A percentile compares a stretch with the other conserved stretches of the same genome.
Evolutionary conservation across 345 rosid species (phyloP).

Genomic region (Combretum micranthum): DNA sequence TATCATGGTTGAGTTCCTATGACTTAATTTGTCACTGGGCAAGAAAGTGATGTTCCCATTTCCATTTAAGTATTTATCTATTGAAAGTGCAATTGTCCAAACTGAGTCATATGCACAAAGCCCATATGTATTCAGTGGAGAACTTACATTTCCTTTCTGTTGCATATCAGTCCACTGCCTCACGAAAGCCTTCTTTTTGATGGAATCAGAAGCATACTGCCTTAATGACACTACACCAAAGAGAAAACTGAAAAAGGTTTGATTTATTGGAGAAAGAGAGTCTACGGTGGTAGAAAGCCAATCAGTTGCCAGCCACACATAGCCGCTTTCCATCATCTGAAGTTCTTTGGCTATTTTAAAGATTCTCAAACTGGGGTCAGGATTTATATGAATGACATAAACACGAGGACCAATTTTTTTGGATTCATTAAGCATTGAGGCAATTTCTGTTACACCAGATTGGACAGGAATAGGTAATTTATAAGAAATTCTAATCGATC

Average conservation of each 20-base stretch:
- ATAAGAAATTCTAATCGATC: constrained; percentile 35
- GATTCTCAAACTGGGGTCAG: constrained; percentile 56
- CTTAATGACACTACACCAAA: constrained; percentile 72
- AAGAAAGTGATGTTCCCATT: constrained; percentile 53
- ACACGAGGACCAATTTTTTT: constrained; percentile 58
- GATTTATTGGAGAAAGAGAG: constrained; percentile 33
- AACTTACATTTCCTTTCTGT: constrained; percentile 27
- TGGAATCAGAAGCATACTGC: constrained; percentile 55
- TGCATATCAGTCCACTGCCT: constrained; percentile 45
- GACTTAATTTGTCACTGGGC: constrained; percentile 24
- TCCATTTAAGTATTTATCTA: constrained; percentile 43
- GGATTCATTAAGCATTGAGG: constrained; percentile 38
- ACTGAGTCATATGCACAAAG: constrained; percentile 82
- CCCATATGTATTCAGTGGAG: constrained; percentile 54
- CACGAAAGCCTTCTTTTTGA: constrained; percentile 34
- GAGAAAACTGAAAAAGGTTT: constrained; percentile 20
- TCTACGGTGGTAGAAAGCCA: constrained; percentile 82
- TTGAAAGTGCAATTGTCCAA: constrained; percentile 63
- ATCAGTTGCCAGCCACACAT: constrained; percentile 85
- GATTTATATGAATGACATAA: constrained; percentile 66
- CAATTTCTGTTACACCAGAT: constrained; percentile 27
- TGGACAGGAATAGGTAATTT: constrained; percentile 47
- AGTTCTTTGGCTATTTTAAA: constrained; percentile 49
- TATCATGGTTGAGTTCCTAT: constrained; percentile 18
- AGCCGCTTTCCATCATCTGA: constrained; percentile 59